Evolutionary conservation across 768 basidiomycete genomes (phyloP), one percentile per base, ranked within the genome.

Genomic region (Mycena belliarum): DNA sequence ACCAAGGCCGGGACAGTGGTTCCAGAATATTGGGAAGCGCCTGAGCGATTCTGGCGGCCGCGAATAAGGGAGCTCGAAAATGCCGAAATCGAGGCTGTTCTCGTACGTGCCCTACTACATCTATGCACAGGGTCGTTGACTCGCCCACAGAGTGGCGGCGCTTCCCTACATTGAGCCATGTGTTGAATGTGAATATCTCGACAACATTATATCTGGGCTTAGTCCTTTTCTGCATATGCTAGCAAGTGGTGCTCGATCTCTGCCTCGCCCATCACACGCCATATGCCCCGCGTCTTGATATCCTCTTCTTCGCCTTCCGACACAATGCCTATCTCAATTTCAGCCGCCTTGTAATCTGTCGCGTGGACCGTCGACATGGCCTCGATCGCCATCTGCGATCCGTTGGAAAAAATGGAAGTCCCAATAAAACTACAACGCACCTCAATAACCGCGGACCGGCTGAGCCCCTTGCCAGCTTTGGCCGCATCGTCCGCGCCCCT

Each of bases 311-410:
- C 80, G 33, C 82, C 81, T 1, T 80, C 80, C 25, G 93, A 96
- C 21, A 93, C 89, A 51, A 98, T 90, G 0, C 94, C 96, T 63
- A 99, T 92, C 73, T 99, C 97, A 66, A 98, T 91, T 73, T 98
- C 97, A 11, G 86, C 87, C 0, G 93, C 79, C 73, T 98, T 99
- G 78, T 94, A 97, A 70, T 99, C 97, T 2, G 95, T 97, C 37
- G 93, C 87, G 67, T 96, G 91, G 24, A 98, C 94, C 0, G 86
- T 89, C 44, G 93, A 95, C 80, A 98, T 91, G 14, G 88, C 86
- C 72, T 98, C 95, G 52, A 98, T 95, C 0, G 94, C 95, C 75
- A 95, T 83, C 93, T 96, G 63, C 25, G 52, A 29, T 3, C 37
- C 24, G 25, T 51, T 29, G 59, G 33, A 26, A 28, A 37, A 10